Evolutionary conservation across 2,329 filamentous ascomycete species (phyloP).

Genomic region (Aaosphaeria pasadenensis): DNA sequence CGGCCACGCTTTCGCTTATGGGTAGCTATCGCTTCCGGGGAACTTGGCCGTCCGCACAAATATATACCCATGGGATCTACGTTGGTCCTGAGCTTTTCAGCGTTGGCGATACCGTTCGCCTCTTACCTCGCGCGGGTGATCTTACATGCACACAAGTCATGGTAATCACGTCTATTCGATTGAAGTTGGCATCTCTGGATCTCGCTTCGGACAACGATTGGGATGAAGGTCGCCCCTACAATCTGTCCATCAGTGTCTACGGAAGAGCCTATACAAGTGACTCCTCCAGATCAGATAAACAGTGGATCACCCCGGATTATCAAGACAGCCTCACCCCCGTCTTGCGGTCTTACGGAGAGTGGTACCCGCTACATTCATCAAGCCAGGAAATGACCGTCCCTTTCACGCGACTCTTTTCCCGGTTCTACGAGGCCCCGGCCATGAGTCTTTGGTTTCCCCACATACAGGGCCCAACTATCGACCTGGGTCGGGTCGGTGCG

Average conservation of each 20-base stretch:
- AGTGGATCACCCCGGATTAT: conserved; percentile 16
- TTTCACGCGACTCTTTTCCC: conserved; percentile 52
- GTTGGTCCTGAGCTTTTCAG: conserved; percentile 56
- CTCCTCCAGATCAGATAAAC: conserved; percentile 25
- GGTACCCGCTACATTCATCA: conserved; percentile 50
- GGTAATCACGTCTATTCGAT: conserved; percentile 51
- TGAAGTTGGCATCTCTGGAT: conserved; percentile 50
- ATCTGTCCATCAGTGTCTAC: conserved; percentile 46
- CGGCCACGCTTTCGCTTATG: conserved; percentile 53
- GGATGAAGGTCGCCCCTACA: conserved; percentile 46
- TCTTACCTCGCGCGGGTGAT: conserved; percentile 31
- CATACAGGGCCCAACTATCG: conserved; percentile 21
- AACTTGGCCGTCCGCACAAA: conserved; percentile 51
- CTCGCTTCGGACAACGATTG: conserved; percentile 45
- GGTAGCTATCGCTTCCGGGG: conserved; percentile 54
- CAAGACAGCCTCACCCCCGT: conserved; percentile 20
- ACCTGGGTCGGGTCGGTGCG: conserved; percentile 47
- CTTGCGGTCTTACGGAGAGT: conserved; percentile 48
- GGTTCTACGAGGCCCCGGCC: conserved; percentile 52
- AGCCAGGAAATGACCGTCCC: conserved; percentile 45
- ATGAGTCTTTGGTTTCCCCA: conserved; percentile 44
- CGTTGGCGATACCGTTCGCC: conserved; percentile 53
- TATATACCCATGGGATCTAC: conserved; percentile 55
- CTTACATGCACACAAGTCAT: conserved; percentile 47
- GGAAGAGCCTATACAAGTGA: conserved; percentile 50